These are phyloP conservation scores for Cyclotella distinguenda DNA, from an alignment of 108 stramenopile species.

Conservation along the genomic window DNA sequence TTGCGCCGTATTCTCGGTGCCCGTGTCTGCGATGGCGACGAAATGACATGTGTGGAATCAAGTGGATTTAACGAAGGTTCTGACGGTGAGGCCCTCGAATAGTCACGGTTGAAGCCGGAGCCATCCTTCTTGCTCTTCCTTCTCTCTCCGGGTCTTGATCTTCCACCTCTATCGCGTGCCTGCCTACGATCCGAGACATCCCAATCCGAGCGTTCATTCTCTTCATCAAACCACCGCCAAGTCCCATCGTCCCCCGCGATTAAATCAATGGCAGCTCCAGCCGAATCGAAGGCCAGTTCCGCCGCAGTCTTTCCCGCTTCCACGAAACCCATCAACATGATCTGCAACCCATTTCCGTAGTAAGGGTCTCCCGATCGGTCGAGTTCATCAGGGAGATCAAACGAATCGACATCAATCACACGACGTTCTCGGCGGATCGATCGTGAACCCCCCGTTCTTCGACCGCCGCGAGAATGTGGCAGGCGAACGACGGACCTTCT, in stretches of 20 bases:
- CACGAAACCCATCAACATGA: constrained; percentile 44
- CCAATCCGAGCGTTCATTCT: constrained; percentile 9
- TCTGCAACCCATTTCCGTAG: constrained; percentile 43
- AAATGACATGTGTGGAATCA: no score
- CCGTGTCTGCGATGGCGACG: no score
- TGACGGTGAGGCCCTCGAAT: no score
- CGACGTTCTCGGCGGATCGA: neutral
- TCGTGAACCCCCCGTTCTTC: neutral
- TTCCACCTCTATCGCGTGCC: neutral
- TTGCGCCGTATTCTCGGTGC: no score
- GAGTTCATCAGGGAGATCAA: neutral
- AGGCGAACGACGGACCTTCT: no score
- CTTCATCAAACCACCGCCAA: constrained; percentile 29
- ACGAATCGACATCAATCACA: neutral
- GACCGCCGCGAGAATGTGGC: neutral
- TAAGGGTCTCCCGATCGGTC: neutral
- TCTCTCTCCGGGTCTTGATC: neutral
- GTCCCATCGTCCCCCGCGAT: constrained; percentile 1
- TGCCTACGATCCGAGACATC: constrained; percentile 18
- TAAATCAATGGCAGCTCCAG: constrained; percentile 3
- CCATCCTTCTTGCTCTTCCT: no score
- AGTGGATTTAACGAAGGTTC: no score
- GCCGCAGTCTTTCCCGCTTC: constrained; percentile 43
- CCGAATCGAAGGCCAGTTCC: constrained; percentile 16
- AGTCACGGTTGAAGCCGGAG: no score